Conservation (phyloP, 345 rosid species). For the Erucastrum elatum region DNA sequence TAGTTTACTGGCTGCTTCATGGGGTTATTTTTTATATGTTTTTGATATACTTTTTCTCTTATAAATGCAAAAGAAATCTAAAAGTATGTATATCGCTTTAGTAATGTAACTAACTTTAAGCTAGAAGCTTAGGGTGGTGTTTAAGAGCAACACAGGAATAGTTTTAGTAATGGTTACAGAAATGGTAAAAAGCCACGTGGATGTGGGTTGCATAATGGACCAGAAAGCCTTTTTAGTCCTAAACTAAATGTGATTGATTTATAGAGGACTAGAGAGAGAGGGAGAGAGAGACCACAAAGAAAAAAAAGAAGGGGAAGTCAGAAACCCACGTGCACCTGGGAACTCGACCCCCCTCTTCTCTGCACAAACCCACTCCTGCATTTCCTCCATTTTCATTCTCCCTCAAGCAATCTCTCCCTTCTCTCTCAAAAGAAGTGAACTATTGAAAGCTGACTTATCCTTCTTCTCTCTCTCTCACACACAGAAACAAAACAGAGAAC, state of each 20-base stretch:
- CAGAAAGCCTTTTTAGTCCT: conserved; percentile 2
- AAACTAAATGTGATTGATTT: background rate
- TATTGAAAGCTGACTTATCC: conserved; percentile 10
- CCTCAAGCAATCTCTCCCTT: conserved; percentile 38
- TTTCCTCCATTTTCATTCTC: conserved; percentile 30
- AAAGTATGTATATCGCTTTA: background rate
- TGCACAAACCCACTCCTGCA: conserved; percentile 26
- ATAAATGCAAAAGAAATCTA: background rate
- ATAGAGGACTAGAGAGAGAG: background rate
- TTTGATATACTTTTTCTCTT: background rate
- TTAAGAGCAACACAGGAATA: background rate
- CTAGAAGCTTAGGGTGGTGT: background rate
- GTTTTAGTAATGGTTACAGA: background rate
- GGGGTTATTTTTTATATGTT: background rate
- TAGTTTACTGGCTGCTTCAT: background rate
- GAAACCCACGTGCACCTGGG: conserved; percentile 66
- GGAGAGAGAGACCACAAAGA: conserved; percentile 15
- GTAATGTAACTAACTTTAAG: background rate
- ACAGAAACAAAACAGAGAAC: background rate
- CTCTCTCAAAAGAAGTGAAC: conserved; percentile 33
- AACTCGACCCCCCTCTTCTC: conserved; percentile 44
- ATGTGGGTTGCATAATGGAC: background rate
- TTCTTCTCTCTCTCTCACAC: background rate
- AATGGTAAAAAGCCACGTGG: conserved; percentile 10
- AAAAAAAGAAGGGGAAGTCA: conserved; percentile 31